Conservation (phyloP, 768 basidiomycete species). For the Trametes sanguinea region DNA sequence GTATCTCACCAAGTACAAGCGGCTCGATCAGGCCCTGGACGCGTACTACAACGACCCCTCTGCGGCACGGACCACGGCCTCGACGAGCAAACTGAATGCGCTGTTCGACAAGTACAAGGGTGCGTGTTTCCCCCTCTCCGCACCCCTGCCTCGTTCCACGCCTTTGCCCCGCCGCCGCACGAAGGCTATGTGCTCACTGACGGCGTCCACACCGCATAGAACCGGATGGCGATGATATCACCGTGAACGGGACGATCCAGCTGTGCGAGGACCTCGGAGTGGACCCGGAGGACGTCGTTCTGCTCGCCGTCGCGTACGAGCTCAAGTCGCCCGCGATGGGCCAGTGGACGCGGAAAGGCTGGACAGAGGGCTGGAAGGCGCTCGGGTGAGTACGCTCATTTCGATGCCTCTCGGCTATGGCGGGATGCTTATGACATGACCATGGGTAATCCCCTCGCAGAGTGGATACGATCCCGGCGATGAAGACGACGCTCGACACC, state of each 20-base stretch:
- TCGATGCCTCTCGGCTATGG: too few species aligned
- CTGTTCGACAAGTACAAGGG: constrained; percentile 49
- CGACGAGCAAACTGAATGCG: constrained; percentile 39
- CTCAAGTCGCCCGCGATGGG: constrained; percentile 76
- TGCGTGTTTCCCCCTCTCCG: constrained; percentile 21
- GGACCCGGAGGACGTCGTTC: constrained; percentile 78
- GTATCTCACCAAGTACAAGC: constrained; percentile 69
- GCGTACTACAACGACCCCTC: constrained; percentile 65
- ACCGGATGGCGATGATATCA: constrained; percentile 60
- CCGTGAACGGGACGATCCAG: constrained; percentile 77
- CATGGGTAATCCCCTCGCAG: constrained; percentile 36
- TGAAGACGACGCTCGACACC: constrained; percentile 56
- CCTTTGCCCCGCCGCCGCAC: too few species aligned
- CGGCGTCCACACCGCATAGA: constrained; percentile 39
- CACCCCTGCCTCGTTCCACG: not conserved
- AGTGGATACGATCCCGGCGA: constrained; percentile 62
- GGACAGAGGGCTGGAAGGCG: constrained; percentile 80
- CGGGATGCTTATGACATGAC: too few species aligned
- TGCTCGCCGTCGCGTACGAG: constrained; percentile 81
- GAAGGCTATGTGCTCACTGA: not conserved
- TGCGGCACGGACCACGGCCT: constrained; percentile 20
- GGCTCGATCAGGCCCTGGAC: constrained; percentile 72
- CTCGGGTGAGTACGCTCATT: constrained; percentile 52
- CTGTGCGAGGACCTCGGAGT: constrained; percentile 71
- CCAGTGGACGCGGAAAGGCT: constrained; percentile 67